Evolutionary conservation across 768 basidiomycete genomes (phyloP), one percentile per base, ranked within the genome.

Genomic region (Cytidiella melzeri): DNA sequence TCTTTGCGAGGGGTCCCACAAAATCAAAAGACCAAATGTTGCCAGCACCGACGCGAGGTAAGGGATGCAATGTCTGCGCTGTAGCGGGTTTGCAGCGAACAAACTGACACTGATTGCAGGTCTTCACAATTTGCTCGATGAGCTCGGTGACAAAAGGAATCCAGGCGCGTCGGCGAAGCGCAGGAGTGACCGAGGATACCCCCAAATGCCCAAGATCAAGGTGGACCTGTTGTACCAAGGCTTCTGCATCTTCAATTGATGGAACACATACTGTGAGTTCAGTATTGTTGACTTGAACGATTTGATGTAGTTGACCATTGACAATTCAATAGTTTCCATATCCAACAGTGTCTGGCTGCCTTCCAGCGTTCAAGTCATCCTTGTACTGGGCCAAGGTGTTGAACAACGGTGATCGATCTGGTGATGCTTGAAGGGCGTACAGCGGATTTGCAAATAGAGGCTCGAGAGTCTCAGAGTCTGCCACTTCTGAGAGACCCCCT

Each of bases 21-120:
- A 58, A 60, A 26, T 60, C 55, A 41, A 57, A 57, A 1, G 59
- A 41, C 55, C 56, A 57, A 13, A 53, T 34, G 41, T 57, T 55
- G 10, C 55, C 49, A 26, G 54, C 56, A 13, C 51, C 50, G 23
- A 51, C 40, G 21, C 55, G 55, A 15, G 59, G 59, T 20, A 60
- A 42, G 2, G 56, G 59, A 34, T 56, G 57, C n/a, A 60, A 48
- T 2, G 55, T 55, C 50, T 60, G 59, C 6, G 41, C 37, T 5
- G 38, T 26, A 4, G 41, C 6, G 25, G 47, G n/a, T 27, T 55
- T 51, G 2, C 51, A 55, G 39, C 55, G 53, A 9, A 46, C 48
- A 44, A 57, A 60, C 23, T 60, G 59, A 36, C 59, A 60, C 2
- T 44, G 18, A 25, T 60, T 38, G 50, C 59, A 60, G 48, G 52